phyloP scores from a whole-genome alignment of 768 basidiomycete genomes.

The Suillus subluteus region DNA sequence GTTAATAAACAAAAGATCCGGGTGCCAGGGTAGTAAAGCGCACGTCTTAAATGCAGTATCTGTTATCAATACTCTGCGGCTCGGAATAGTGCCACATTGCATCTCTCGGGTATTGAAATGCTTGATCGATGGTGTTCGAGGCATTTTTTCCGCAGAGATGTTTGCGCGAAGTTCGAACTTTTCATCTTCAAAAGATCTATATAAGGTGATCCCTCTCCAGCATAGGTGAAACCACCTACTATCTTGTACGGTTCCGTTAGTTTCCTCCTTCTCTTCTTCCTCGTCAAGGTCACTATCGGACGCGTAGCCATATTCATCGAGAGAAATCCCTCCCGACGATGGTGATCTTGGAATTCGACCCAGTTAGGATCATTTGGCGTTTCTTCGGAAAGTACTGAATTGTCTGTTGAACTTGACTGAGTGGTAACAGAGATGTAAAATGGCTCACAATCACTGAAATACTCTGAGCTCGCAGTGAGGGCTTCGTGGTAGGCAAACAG shows the following conservation, averaged over 20 bases:
- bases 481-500: slow-evolving; percentile 21
- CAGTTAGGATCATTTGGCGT: background rate
- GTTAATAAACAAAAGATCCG: background rate
- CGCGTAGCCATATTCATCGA: slow-evolving; percentile 23
- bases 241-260: background rate
- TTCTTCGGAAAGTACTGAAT: slow-evolving; percentile 2
- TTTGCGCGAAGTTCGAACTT: background rate
- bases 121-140: background rate
- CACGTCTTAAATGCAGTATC: slow-evolving; percentile 17
- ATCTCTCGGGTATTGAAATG: background rate
- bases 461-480: slow-evolving; percentile 16
- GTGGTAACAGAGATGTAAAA: background rate
- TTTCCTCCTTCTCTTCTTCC: slow-evolving; percentile 15
- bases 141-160: background rate
- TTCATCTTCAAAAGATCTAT: background rate
- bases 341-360: slow-evolving; percentile 10
- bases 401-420: background rate
- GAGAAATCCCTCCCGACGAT: background rate
- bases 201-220: background rate
- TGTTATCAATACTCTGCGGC: slow-evolving; percentile 13
- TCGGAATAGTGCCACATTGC: background rate
- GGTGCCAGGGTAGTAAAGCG: background rate
- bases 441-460: slow-evolving; percentile 20
- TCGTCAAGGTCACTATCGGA: slow-evolving; percentile 32
- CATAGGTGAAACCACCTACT: background rate